phyloP scores from a whole-genome alignment of 1,284 basidiomycete genomes.

The Trichosporon faecale region DNA sequence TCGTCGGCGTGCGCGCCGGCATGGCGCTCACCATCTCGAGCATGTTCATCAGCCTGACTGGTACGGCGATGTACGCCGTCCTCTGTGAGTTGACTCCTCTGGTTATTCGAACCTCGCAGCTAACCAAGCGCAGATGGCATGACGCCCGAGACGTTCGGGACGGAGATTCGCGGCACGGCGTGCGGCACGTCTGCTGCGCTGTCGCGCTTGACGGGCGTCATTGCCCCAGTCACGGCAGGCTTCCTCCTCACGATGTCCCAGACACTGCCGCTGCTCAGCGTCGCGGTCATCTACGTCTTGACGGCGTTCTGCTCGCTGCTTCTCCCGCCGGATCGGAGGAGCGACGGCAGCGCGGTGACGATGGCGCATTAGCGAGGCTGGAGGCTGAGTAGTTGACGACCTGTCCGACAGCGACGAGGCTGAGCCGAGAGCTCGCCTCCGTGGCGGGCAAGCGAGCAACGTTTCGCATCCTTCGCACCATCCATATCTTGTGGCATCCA shows the following conservation, averaged over 20 bases:
- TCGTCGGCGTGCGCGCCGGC: conserved; percentile 63
- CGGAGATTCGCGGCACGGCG: conserved; percentile 79
- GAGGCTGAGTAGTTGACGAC: neutral
- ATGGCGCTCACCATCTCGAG: conserved; percentile 70
- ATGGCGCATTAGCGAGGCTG: neutral
- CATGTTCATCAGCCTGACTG: conserved; percentile 74
- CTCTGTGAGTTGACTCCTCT: conserved; percentile 63
- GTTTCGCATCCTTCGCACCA: neutral
- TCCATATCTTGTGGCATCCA: neutral
- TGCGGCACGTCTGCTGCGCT: conserved; percentile 86
- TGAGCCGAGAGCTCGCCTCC: neutral
- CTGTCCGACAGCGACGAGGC: too few species aligned
- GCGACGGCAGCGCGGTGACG: neutral
- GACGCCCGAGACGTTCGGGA: conserved; percentile 87
- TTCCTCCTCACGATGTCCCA: conserved; percentile 67
- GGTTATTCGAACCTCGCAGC: neutral
- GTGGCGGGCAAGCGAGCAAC: neutral
- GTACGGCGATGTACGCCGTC: conserved; percentile 89
- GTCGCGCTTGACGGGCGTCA: conserved; percentile 86
- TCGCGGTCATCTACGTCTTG: conserved; percentile 66
- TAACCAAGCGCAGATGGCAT: conserved; percentile 57
- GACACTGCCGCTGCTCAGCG: conserved; percentile 74
- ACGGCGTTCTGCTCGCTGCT: conserved; percentile 67
- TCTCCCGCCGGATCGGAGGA: conserved; percentile 48
- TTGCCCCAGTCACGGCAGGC: conserved; percentile 82